Percentiles rank a stretch among this genome's conserved stretches.
phyloP scores from a whole-genome alignment of 768 basidiomycete species.

The Russula virescens region DNA sequence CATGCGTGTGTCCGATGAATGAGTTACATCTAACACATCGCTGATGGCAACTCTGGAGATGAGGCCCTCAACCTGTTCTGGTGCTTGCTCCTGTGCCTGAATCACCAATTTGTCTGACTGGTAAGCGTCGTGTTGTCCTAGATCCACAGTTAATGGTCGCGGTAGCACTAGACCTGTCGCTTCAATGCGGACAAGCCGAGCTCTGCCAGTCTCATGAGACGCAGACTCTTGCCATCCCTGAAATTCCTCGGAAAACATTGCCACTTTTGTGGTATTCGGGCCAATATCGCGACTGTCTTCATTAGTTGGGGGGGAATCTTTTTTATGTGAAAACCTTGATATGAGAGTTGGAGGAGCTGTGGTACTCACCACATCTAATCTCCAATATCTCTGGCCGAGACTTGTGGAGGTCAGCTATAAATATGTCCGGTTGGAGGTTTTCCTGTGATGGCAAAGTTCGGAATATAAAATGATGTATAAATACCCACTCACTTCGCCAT shows the following conservation, averaged over 20 bases:
- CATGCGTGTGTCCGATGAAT: too few species aligned
- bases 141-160: background rate
- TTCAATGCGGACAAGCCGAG: background rate
- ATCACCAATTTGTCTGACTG: too few species aligned
- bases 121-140: too few species aligned
- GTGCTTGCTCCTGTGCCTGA: background rate
- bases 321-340: background rate
- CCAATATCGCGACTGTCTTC: background rate
- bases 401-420: background rate
- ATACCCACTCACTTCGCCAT: background rate
- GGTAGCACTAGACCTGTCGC: background rate
- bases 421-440: background rate
- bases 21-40: too few species aligned
- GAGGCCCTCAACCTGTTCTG: too few species aligned
- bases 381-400: background rate
- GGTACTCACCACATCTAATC: background rate
- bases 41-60: too few species aligned
- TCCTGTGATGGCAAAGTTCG: background rate
- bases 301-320: background rate
- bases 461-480: background rate
- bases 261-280: background rate
- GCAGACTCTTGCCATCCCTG: background rate
- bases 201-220: background rate
- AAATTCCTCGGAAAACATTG: background rate
- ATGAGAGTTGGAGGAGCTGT: background rate